These are phyloP conservation scores for Neurospora intermedia DNA, from an alignment of 495 filamentous ascomycete genomes.

Conservation along the genomic window DNA sequence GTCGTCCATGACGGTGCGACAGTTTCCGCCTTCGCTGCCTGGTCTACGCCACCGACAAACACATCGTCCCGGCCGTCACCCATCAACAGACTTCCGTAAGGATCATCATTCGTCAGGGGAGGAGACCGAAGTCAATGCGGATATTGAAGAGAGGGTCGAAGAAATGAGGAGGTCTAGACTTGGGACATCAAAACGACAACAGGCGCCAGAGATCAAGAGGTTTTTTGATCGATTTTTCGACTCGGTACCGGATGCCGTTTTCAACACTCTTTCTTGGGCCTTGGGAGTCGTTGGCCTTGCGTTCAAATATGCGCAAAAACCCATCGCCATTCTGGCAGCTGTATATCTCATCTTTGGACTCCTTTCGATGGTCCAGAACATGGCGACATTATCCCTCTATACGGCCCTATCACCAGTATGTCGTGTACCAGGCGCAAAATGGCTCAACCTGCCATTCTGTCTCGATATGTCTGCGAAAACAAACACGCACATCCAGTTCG, in stretches of 20 bases:
- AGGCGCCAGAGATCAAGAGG: not conserved
- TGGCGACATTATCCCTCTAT: slow-evolving; percentile 36
- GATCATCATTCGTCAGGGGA: not conserved
- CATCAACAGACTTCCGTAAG: not conserved
- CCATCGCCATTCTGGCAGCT: slow-evolving; percentile 44
- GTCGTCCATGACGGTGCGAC: slow-evolving; percentile 14
- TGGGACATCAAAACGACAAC: not conserved
- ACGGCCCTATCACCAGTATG: slow-evolving; percentile 53
- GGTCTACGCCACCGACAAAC: slow-evolving; percentile 18
- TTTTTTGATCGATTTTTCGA: slow-evolving; percentile 7
- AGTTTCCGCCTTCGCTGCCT: slow-evolving; percentile 8
- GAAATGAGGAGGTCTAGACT: not conserved
- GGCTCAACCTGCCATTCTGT: slow-evolving; percentile 52
- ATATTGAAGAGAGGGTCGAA: not conserved
- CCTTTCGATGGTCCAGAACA: slow-evolving; percentile 38
- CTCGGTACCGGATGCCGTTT: slow-evolving; percentile 19
- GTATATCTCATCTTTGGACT: slow-evolving; percentile 41
- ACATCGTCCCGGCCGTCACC: slow-evolving; percentile 1
- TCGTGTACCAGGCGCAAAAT: slow-evolving; percentile 47
- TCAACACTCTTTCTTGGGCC: slow-evolving; percentile 31
- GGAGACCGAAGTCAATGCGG: not conserved
- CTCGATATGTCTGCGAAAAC: slow-evolving; percentile 15
- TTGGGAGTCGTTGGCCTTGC: slow-evolving; percentile 38
- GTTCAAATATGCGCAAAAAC: slow-evolving; percentile 40
- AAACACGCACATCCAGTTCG: slow-evolving; percentile 42